Evolutionary conservation across 768 basidiomycete species (phyloP), one percentile per base, ranked within the genome.

Genomic region (Termitomyces sp.): DNA sequence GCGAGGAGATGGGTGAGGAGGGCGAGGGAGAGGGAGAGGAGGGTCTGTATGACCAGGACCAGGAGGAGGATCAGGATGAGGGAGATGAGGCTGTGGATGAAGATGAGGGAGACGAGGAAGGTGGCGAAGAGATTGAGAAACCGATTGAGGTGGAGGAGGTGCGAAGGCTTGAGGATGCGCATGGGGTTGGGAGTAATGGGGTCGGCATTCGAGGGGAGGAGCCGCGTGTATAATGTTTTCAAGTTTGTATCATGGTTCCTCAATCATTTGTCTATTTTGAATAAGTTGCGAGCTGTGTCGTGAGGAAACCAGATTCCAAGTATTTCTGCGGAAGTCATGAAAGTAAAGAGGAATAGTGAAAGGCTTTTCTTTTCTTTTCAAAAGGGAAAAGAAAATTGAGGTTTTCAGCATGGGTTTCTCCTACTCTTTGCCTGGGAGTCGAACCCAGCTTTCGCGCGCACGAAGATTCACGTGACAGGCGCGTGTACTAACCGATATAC

Each of bases 51-150:
- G 57, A 61, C 19, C 63, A 50, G 25, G 66, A 46, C 63, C 38
- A 69, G 19, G 69, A 69, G n/a, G 74, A 74, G 48, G 74, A 72
- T 59, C 60, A 68, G 17, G 74, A 56, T 23, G 56, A 45, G 16
- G 69, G 56, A 62, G 68, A 32, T 61, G 75, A 56, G 31, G 71
- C 67, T 5, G 65, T 65, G 29, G 75, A 68, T 23, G 65, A 59
- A 10, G 63, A 63, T 10, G 75, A 74, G 43, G 74, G 72, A 16
- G 69, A 68, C 16, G 72, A 65, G 12, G 73, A 64, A 14, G 74
- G 63, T 4, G 73, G 60, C 5, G 72, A 70, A 0, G 72, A 67
- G 14, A 67, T 57, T 25, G 75, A 70, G 8, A 72, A 71, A 23
- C 44, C 54, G 32, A 66, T 63, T 63, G 68, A 68, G 12, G 69